Base-by-base conservation (phyloP, 192 early-diverging fungal genomes). In the Chytriomyces confervae region DNA sequence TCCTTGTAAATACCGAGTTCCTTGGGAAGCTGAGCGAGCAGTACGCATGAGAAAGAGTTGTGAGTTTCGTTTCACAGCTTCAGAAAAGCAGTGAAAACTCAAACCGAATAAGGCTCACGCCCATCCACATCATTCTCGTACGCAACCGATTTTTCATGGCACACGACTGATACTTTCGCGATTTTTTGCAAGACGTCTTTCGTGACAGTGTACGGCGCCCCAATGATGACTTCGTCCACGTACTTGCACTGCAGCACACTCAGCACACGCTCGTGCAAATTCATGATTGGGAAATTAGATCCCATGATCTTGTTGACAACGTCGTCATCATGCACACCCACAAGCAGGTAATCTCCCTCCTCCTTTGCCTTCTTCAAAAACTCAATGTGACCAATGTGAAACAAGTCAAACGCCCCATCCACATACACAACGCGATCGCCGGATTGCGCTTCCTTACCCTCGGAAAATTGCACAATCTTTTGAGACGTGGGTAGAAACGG, bases 401-500 rank as follows among this genome's bases (percentile, higher is more conserved):
- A 98, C 77, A 98, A 81, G 77, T 98, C 97, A 85, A 97, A 98
- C 9, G 94, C 94, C 20, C 97, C 97, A 77, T 98, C 95, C 10
- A 98, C 95, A 81, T 98, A 98, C 24, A 98, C 91, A 13, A 96
- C 90, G 73, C 87, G 90, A 81, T 96, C 95, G 44, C 84, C 87
- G 0, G 90, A 77, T 10, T 88, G 84, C 10, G 95, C 94, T 78
- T 95, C 93, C 46, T 84, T 82, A 43, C 91, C 92, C 63, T 94
- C 91, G 43, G 95, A 94, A 78, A 98, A 98, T 79, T 97, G 96
- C 46, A 94, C 91, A 79, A 98, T 93, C 72, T 89, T 89, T 75
- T 89, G 90, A 8, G 93, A 91, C 4, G 95, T 97, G 61, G 96
- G 93, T 78, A 97, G 86, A 77, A 95, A 96, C 81, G 95, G 93